Percentiles rank a stretch among this genome's conserved stretches.
These are phyloP conservation scores for Dunaliella salina DNA, from an alignment of 163 green algal species.

Conservation along the genomic window DNA sequence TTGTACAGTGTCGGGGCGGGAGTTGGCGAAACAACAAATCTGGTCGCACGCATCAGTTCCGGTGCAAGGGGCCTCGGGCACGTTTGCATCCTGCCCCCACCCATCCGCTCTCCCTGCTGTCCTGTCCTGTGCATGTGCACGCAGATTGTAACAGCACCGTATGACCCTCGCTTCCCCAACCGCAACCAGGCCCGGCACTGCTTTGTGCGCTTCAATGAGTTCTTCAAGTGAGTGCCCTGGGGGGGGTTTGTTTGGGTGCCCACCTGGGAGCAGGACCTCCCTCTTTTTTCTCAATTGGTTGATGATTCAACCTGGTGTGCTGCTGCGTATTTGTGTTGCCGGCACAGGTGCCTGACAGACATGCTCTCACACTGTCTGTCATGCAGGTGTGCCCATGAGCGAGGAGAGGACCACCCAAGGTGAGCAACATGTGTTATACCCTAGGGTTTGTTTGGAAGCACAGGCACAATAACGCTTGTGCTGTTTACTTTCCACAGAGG, in stretches of 20 bases:
- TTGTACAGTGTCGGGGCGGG: too few relatives aligned
- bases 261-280: too few relatives aligned
- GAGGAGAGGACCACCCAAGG: constrained; percentile 62
- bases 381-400: constrained; percentile 59
- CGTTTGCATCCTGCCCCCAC: not conserved
- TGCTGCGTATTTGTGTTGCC: too few relatives aligned
- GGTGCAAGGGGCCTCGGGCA: not conserved
- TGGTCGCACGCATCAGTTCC: too few relatives aligned
- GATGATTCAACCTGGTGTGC: too few relatives aligned
- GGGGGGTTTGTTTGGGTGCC: not conserved
- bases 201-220: constrained; percentile 87
- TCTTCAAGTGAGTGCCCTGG: constrained; percentile 51
- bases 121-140: not conserved
- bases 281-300: too few relatives aligned
- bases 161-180: constrained; percentile 78
- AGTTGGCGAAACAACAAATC: too few relatives aligned
- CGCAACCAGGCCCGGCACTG: constrained; percentile 83
- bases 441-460: too few relatives aligned
- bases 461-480: too few relatives aligned
- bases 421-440: not conserved
- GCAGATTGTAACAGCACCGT: constrained; percentile 63
- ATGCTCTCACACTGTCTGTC: not conserved
- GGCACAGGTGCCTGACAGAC: too few relatives aligned
- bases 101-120: not conserved
- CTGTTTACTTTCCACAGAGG: too few relatives aligned